Percentiles rank a stretch among this genome's conserved stretches.
Conservation (phyloP, 1,284 basidiomycete genomes). For the Trichosporon coremiiforme region DNA sequence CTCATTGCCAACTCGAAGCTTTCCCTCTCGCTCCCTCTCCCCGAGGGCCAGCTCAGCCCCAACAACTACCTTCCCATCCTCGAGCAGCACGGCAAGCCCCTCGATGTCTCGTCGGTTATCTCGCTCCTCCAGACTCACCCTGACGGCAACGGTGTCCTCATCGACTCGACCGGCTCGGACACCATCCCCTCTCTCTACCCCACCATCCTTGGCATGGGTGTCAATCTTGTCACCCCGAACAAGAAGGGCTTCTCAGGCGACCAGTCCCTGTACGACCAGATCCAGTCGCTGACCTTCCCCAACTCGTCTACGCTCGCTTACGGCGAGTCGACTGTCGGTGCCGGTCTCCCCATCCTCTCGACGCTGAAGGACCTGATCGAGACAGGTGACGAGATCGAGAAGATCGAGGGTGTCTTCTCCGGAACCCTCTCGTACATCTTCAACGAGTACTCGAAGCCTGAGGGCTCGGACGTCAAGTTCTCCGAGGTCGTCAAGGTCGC, state of each 20-base stretch:
- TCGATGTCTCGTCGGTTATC: conserved; percentile 58
- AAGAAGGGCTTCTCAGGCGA: conserved; percentile 92
- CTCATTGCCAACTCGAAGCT: conserved; percentile 76
- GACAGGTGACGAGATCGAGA: conserved; percentile 79
- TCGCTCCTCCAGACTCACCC: conserved; percentile 54
- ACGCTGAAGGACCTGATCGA: conserved; percentile 88
- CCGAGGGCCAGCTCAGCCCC: conserved; percentile 52
- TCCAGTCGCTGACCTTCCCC: conserved; percentile 62
- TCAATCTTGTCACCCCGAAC: conserved; percentile 93
- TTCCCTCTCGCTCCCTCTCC: conserved; percentile 63
- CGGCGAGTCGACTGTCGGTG: conserved; percentile 94
- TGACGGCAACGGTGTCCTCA: conserved; percentile 70
- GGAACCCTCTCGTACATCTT: conserved; percentile 99
- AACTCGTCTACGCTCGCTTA: conserved; percentile 67
- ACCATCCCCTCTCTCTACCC: conserved; percentile 83
- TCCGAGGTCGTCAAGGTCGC: conserved; percentile 89
- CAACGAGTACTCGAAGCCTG: conserved; percentile 78
- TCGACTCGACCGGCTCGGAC: conserved; percentile 93
- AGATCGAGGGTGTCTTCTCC: conserved; percentile 66
- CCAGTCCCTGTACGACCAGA: conserved; percentile 70
- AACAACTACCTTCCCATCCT: conserved; percentile 55
- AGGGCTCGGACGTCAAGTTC: conserved; percentile 62
- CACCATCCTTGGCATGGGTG: conserved; percentile 72
- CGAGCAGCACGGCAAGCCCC: conserved; percentile 49
- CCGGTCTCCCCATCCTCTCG: conserved; percentile 87